Conservation (phyloP, 495 filamentous ascomycete species). For the Aspergillus sclerotioniger region DNA sequence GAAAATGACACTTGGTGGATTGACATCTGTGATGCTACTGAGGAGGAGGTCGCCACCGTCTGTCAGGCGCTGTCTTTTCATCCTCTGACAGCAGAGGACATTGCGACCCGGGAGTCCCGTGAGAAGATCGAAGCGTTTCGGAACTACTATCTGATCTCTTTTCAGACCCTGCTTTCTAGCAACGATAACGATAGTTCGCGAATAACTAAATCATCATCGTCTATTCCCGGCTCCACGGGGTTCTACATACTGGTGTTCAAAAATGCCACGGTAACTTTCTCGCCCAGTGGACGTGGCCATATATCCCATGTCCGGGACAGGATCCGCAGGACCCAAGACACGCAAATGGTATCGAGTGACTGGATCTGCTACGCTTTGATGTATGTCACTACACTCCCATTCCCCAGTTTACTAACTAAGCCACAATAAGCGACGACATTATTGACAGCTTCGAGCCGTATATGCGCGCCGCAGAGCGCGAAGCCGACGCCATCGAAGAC, state of each 20-base stretch:
- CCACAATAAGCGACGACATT: constrained; percentile 73
- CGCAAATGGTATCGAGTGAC: constrained; percentile 79
- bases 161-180: constrained; percentile 75
- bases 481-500: constrained; percentile 89
- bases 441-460: constrained; percentile 87
- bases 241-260: constrained; percentile 93
- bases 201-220: constrained; percentile 36
- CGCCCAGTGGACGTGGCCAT: constrained; percentile 73
- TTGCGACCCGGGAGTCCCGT: constrained; percentile 81
- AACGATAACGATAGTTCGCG: too few relatives aligned
- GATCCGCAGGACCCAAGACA: constrained; percentile 81
- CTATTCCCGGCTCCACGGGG: constrained; percentile 72
- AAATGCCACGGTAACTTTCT: constrained; percentile 86
- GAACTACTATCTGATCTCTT: constrained; percentile 91
- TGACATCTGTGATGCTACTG: constrained; percentile 78
- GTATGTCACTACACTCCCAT: constrained; percentile 46
- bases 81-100: constrained; percentile 88
- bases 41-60: constrained; percentile 75
- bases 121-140: constrained; percentile 96
- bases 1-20: constrained; percentile 78
- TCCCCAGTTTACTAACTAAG: constrained; percentile 16
- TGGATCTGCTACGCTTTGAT: constrained; percentile 98
- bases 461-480: constrained; percentile 69
- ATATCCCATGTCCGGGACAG: constrained; percentile 76
- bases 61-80: constrained; percentile 85